Evolutionary conservation across 2,329 filamentous ascomycete genomes (phyloP).

Genomic region (Alternaria burnsii): DNA sequence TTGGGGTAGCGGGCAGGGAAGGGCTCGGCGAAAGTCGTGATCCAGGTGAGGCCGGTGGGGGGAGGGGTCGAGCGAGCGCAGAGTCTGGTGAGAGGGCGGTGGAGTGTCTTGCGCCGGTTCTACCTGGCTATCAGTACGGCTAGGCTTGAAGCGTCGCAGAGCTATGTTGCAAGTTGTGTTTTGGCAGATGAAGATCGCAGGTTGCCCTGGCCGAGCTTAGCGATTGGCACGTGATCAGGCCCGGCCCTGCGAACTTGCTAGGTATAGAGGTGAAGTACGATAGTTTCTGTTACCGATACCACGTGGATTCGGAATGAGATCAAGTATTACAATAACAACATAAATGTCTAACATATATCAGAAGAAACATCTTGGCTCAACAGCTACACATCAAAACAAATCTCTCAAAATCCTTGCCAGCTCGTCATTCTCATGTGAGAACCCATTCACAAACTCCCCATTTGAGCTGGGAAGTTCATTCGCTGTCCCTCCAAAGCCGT

Average conservation of each 20-base stretch:
- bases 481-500: conserved; percentile 40
- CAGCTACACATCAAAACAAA: conserved; percentile 57
- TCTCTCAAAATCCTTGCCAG: conserved; percentile 67
- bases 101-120: background rate
- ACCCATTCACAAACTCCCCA: conserved; percentile 54
- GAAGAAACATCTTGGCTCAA: background rate
- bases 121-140: conserved; percentile 8
- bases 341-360: background rate
- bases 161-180: conserved; percentile 19
- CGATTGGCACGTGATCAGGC: conserved; percentile 28
- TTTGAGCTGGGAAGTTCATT: conserved; percentile 48
- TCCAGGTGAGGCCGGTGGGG: conserved; percentile 21
- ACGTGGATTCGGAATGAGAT: background rate
- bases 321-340: background rate
- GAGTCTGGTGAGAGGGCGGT: conserved; percentile 11
- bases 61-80: conserved; percentile 25
- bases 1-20: conserved; percentile 15
- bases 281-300: background rate
- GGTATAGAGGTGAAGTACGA: background rate
- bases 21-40: conserved; percentile 18
- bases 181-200: conserved; percentile 25
- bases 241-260: background rate
- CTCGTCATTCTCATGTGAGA: conserved; percentile 68
- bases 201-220: conserved; percentile 28
- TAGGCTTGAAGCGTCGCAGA: conserved; percentile 5